A percentile compares a stretch with the other conserved stretches of the same genome.
These are phyloP conservation scores for Penicillium turbatum DNA, from an alignment of 495 filamentous ascomycete genomes.

Conservation along the genomic window DNA sequence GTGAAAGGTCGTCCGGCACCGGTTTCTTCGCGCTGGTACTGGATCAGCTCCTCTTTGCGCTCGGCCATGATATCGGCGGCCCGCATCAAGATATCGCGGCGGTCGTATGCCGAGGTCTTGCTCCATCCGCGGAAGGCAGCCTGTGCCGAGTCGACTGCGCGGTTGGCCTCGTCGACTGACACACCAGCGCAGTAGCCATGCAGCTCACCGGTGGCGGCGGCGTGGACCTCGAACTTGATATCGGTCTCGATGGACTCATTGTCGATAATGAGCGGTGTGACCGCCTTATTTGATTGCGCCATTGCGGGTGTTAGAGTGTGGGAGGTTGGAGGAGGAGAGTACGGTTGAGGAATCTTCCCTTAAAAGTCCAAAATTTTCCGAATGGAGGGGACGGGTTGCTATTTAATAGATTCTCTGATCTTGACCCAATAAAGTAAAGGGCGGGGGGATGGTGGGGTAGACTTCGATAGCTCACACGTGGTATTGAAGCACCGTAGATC, in stretches of 20 bases:
- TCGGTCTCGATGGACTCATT: constrained; percentile 59
- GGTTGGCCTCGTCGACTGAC: constrained; percentile 54
- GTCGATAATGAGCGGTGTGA: constrained; percentile 69
- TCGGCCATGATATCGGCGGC: constrained; percentile 63
- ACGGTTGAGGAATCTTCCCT: background rate
- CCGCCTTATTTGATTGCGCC: constrained; percentile 15
- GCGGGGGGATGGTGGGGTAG: background rate
- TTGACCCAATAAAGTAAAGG: background rate
- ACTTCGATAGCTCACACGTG: background rate
- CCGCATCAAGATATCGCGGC: constrained; percentile 66
- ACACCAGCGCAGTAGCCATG: constrained; percentile 60
- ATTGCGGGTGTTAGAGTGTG: background rate
- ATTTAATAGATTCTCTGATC: background rate
- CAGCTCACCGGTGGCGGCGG: constrained; percentile 57
- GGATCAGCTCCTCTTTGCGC: constrained; percentile 55
- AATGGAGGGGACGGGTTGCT: constrained; percentile 1
- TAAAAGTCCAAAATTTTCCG: background rate
- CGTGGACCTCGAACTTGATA: constrained; percentile 61
- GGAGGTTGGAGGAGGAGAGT: background rate
- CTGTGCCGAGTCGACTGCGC: constrained; percentile 49
- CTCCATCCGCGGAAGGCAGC: constrained; percentile 68
- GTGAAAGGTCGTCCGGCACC: constrained; percentile 48
- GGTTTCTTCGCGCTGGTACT: constrained; percentile 65
- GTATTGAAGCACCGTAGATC: background rate
- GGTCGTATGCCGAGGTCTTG: constrained; percentile 52